Evolutionary conservation across 164 flowering plant genomes (phyloP).

Genomic region (Berberis thunbergii): DNA sequence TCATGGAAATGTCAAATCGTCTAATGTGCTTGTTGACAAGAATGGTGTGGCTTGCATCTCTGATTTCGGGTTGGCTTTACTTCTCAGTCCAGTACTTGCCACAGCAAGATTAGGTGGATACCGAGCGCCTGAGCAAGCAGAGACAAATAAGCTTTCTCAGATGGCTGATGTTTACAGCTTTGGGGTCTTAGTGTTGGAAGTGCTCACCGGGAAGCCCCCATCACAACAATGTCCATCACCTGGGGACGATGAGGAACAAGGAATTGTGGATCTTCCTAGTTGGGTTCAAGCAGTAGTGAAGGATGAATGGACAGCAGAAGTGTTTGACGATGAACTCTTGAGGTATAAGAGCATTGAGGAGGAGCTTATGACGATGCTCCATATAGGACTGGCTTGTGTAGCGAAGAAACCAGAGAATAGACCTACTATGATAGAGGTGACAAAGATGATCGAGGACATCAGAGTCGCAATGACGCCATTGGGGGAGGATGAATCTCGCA

Average conservation of each 20-base stretch:
- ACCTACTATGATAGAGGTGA: conserved; percentile 78
- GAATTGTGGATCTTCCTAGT: conserved; percentile 53
- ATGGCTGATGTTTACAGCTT: conserved; percentile 83
- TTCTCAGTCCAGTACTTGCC: conserved; percentile 70
- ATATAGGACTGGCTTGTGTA: conserved; percentile 77
- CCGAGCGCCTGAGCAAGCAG: conserved; percentile 83
- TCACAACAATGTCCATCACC: conserved; percentile 15
- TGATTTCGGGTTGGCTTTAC: conserved; percentile 79
- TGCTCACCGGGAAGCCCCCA: conserved; percentile 81
- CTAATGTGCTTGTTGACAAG: conserved; percentile 80
- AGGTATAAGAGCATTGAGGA: conserved; percentile 94
- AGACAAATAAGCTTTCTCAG: conserved; percentile 59
- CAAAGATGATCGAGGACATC: conserved; percentile 80
- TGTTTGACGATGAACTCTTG: conserved; percentile 80
- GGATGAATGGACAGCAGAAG: conserved; percentile 95
- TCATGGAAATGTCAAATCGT: conserved; percentile 87
- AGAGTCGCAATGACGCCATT: conserved; percentile 87
- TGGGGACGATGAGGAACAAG: conserved; percentile 30
- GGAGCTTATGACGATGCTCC: conserved; percentile 84
- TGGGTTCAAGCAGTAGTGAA: conserved; percentile 91
- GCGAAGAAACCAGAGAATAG: conserved; percentile 68
- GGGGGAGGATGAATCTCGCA: conserved; percentile 78
- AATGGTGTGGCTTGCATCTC: conserved; percentile 82
- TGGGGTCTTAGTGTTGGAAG: conserved; percentile 75
- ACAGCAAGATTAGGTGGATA: conserved; percentile 82